phyloP scores from a whole-genome alignment of 2,329 filamentous ascomycete species.

The Seiridium cupressi region DNA sequence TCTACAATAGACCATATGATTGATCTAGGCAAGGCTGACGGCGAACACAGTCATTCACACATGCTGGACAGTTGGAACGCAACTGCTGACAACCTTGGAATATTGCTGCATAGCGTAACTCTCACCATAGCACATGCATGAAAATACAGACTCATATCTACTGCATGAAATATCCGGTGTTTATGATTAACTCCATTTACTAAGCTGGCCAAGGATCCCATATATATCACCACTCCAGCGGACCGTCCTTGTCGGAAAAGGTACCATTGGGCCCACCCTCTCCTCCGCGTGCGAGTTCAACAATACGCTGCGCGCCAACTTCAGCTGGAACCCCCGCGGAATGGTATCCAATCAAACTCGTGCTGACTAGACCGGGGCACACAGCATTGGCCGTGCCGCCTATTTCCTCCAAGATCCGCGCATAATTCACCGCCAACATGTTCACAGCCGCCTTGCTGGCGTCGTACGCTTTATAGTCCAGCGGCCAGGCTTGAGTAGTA shows the following conservation, averaged over 20 bases:
- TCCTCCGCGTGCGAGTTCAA: conserved; percentile 27
- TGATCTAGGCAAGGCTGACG: too few species aligned
- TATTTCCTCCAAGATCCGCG: conserved; percentile 23
- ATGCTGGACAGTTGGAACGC: too few species aligned
- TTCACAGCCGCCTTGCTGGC: conserved; percentile 41
- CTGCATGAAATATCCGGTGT: too few species aligned
- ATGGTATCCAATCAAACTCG: conserved; percentile 21
- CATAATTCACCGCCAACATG: conserved; percentile 35
- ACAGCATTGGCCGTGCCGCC: conserved; percentile 32
- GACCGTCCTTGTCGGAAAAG: conserved; percentile 21
- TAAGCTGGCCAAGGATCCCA: too few species aligned
- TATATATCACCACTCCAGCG: conserved; percentile 1
- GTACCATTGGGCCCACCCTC: conserved; percentile 28
- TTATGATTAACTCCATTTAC: too few species aligned
- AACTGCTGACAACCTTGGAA: too few species aligned
- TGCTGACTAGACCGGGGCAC: conserved; percentile 35
- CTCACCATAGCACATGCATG: too few species aligned
- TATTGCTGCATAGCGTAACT: too few species aligned
- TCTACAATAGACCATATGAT: too few species aligned
- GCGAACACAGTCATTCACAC: too few species aligned
- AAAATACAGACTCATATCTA: too few species aligned
- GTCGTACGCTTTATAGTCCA: conserved; percentile 33
- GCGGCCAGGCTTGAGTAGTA: conserved; percentile 19
- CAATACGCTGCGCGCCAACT: conserved; percentile 25
- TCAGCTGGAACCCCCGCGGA: conserved; percentile 17